Conservation (phyloP, 129 eudicot genomes). For the Flaveria ramosissima region DNA sequence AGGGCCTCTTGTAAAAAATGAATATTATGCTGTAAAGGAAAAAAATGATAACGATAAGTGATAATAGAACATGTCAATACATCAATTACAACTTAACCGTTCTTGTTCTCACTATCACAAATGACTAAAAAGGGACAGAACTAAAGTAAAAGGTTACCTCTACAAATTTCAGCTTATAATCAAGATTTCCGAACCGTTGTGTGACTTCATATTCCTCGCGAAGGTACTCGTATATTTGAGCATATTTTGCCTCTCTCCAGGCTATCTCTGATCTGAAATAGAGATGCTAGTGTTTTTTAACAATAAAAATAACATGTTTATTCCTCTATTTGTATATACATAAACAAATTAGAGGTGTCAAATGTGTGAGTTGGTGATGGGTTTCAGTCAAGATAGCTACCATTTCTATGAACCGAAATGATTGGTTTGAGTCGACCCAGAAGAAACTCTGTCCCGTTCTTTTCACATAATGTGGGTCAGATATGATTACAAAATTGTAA, state of each 20-base stretch:
- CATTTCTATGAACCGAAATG: background rate
- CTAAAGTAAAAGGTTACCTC: constrained; percentile 50
- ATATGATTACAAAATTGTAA: too few species aligned
- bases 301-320: background rate
- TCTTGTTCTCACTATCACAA: background rate
- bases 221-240: constrained; percentile 82
- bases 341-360: background rate
- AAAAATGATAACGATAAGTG: background rate
- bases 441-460: background rate
- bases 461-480: background rate
- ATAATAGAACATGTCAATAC: background rate
- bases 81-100: too few species aligned
- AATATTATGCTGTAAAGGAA: constrained; percentile 77
- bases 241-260: constrained; percentile 96
- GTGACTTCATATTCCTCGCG: constrained; percentile 95
- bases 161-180: constrained; percentile 86
- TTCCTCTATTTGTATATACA: background rate
- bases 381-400: background rate
- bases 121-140: background rate
- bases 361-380: background rate
- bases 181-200: constrained; percentile 93
- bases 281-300: background rate
- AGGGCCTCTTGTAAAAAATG: constrained; percentile 97
- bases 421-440: background rate
- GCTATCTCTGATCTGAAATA: constrained; percentile 89